Evolutionary conservation across 1,284 basidiomycete genomes (phyloP), one percentile per base, ranked within the genome.

Genomic region (Cryptococcus floricola): DNA sequence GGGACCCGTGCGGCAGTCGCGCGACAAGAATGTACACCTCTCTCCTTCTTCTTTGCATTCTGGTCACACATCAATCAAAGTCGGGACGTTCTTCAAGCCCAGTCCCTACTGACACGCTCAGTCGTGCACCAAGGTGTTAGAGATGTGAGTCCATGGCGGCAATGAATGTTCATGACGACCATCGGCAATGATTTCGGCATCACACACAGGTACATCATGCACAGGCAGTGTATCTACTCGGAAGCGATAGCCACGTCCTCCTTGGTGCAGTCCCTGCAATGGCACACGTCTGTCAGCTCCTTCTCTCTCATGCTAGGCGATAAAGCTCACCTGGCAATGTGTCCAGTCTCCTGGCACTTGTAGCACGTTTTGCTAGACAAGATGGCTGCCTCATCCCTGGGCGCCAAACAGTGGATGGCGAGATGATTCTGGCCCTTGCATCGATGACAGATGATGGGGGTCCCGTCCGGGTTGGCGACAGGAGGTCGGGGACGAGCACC

Each of bases 341-440:
- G 76, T 39, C 74, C 74, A 19, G 68, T 63, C 63, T 73, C 68
- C 61, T 71, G 67, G 61, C 76, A 77, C 64, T 72, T 73, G 73
- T 75, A 77, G 66, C 76, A 77, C 61, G 68, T 73, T 64, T 75
- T 75, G 48, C 59, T 47, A 19, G 70, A 64, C 53, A 68, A 61
- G 56, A 64, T 64, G 45, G 68, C 58, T 31, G 67, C 63, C 57
- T 75, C 70, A 59, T 74, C 71, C 43, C 66, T 56, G 4, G 73
- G 73, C 43, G 72, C 69, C n/a, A 76, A 65, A 60, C 76, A 77
- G 62, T 77, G 74, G 49, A 73, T 64, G 31, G 76, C 76, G 49
- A 75, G 60, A 61, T 77, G 76, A 64, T 75, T 75, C 56, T 73
- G 70, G 39, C 74, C 76, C 52, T 71, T 66, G 65, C 76, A 77